Conservation (phyloP, 2,329 filamentous ascomycete species). For the Cryphonectria naterciae region DNA sequence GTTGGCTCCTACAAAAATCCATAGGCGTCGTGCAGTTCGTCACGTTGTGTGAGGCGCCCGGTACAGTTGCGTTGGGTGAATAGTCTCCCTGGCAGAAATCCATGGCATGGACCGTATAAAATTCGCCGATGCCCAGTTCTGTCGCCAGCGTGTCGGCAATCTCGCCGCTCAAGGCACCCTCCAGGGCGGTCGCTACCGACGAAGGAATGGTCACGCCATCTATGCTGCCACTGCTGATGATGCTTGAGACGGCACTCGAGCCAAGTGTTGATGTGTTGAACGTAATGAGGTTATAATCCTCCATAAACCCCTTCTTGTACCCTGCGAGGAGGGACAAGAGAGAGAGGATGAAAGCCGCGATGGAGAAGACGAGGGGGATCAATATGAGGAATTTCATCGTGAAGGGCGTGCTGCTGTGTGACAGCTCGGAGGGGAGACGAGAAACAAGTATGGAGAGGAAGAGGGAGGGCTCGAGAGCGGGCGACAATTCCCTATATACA, state of each 20-base stretch:
- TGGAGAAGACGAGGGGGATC: conserved; percentile 39
- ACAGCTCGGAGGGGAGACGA: neutral
- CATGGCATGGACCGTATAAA: conserved; percentile 39
- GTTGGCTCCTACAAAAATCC: conserved; percentile 23
- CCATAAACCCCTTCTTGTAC: conserved; percentile 41
- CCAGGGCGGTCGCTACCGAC: conserved; percentile 31
- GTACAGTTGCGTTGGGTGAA: conserved; percentile 32
- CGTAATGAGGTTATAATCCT: conserved; percentile 45
- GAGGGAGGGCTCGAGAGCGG: neutral
- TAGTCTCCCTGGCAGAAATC: conserved; percentile 38
- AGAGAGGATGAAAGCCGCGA: conserved; percentile 42
- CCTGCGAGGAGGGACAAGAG: conserved; percentile 44
- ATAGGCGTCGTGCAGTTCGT: conserved; percentile 34
- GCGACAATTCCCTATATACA: conserved; percentile 2
- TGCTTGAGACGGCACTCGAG: conserved; percentile 38
- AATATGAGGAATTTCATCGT: conserved; percentile 20
- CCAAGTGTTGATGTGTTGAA: conserved; percentile 48
- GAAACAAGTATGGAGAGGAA: neutral
- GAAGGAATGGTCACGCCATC: conserved; percentile 4
- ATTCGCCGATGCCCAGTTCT: conserved; percentile 38
- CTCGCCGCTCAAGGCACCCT: conserved; percentile 27
- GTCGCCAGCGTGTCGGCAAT: conserved; percentile 33
- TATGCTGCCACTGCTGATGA: conserved; percentile 8
- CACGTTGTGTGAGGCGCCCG: conserved; percentile 33
- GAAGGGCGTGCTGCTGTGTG: neutral